Evolutionary conservation across 2,329 filamentous ascomycete genomes (phyloP).

Genomic region (Hypoxylon sp.): DNA sequence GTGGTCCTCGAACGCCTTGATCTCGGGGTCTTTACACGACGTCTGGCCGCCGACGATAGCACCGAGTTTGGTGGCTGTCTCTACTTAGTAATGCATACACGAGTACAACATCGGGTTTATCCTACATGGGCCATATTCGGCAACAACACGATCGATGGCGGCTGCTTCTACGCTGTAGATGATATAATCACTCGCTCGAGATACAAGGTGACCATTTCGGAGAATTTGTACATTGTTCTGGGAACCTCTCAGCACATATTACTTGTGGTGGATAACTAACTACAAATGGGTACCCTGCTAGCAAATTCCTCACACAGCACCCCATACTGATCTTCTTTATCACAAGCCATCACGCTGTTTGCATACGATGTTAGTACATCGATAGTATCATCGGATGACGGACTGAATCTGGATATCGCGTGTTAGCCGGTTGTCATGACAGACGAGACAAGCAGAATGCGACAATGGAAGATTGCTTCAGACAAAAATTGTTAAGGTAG

Average conservation of each 20-base stretch:
- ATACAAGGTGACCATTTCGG: conserved; percentile 94
- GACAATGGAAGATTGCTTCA: conserved; percentile 63
- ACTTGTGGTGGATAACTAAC: conserved; percentile 45
- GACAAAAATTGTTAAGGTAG: conserved; percentile 92
- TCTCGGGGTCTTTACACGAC: conserved; percentile 97
- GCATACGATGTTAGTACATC: conserved; percentile 38
- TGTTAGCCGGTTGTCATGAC: conserved; percentile 37
- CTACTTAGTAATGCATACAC: conserved; percentile 9
- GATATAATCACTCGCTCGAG: conserved; percentile 95
- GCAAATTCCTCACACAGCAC: conserved; percentile 81
- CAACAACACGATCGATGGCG: conserved; percentile 86
- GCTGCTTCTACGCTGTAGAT: conserved; percentile 98
- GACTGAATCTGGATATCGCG: conserved; percentile 16
- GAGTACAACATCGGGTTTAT: conserved; percentile 37
- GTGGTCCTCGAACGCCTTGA: conserved; percentile 89
- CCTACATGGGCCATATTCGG: conserved; percentile 91
- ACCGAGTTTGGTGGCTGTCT: conserved; percentile 86
- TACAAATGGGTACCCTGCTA: conserved; percentile 73
- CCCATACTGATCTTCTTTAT: conserved; percentile 88
- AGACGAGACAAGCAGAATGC: conserved; percentile 27
- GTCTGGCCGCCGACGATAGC: conserved; percentile 98
- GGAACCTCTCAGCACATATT: conserved; percentile 61
- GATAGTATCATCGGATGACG: no score
- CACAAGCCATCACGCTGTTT: conserved; percentile 93
- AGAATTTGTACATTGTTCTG: conserved; percentile 89